Evolutionary conservation across 345 rosid genomes (phyloP).

Genomic region (Aquilaria malaccensis): DNA sequence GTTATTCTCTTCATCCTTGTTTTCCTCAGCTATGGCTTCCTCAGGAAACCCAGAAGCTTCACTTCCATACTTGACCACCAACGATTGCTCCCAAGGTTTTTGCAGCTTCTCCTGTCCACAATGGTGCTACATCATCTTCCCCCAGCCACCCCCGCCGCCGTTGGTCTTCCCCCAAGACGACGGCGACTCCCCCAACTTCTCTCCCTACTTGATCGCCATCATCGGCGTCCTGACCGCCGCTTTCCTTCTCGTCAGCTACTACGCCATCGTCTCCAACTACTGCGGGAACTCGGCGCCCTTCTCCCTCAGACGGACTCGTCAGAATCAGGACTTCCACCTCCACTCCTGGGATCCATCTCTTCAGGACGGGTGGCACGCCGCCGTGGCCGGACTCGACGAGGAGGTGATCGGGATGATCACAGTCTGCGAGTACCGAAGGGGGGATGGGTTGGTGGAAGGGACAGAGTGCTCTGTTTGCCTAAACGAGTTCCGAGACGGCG

Average conservation of each 20-base stretch:
- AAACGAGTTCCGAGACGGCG: conserved; percentile 71
- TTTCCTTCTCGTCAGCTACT: conserved; percentile 75
- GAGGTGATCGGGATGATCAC: conserved; percentile 67
- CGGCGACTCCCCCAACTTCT: conserved; percentile 42
- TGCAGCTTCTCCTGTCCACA: conserved; percentile 79
- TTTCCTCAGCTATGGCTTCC: conserved; percentile 32
- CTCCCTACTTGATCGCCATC: conserved; percentile 81
- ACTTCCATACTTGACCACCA: conserved; percentile 47
- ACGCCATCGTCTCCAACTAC: conserved; percentile 64
- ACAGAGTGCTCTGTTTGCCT: conserved; percentile 90
- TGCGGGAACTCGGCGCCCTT: conserved; percentile 31
- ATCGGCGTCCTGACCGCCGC: conserved; percentile 70
- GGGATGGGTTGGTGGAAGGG: conserved; percentile 43
- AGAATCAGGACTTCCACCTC: conserved; percentile 21
- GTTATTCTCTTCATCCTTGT: background rate
- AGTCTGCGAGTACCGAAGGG: conserved; percentile 49
- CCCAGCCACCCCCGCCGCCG: conserved; percentile 44
- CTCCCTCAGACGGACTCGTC: conserved; percentile 25
- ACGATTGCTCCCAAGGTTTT: conserved; percentile 70
- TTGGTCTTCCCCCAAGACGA: conserved; percentile 27
- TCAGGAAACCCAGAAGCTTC: conserved; percentile 31
- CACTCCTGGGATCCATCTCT: conserved; percentile 32
- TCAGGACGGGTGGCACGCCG: conserved; percentile 53
- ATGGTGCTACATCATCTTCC: conserved; percentile 65
- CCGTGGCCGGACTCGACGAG: conserved; percentile 58